Evolutionary conservation across 2,329 filamentous ascomycete species (phyloP).

Genomic region (Fusarium oligoseptatum): DNA sequence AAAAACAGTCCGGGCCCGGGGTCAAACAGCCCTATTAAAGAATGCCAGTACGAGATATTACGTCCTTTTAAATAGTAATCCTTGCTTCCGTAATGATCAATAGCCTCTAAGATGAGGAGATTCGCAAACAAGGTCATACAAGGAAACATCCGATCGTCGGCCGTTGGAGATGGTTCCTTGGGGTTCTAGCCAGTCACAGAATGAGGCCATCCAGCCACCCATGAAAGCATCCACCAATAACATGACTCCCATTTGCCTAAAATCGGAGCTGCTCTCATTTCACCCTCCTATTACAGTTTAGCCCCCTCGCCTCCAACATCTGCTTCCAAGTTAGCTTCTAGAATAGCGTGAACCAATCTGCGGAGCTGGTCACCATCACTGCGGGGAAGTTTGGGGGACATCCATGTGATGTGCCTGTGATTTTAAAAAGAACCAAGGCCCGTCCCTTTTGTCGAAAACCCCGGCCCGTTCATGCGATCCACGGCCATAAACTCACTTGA

Average conservation of each 20-base stretch:
- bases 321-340: background rate
- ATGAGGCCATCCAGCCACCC: conserved; percentile 7
- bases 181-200: conserved; percentile 2
- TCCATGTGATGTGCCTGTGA: conserved; percentile 26
- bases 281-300: conserved; percentile 2
- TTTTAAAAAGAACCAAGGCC: background rate
- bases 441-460: background rate
- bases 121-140: background rate
- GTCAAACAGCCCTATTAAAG: background rate
- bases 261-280: conserved; percentile 28
- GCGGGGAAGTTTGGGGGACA: background rate
- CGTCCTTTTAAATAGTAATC: background rate
- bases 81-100: background rate
- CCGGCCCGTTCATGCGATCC: background rate
- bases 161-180: conserved; percentile 1
- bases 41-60: background rate
- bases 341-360: background rate
- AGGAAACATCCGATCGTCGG: conserved; percentile 3
- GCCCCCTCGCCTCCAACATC: background rate
- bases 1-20: background rate
- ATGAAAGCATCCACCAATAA: background rate
- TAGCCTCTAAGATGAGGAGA: background rate
- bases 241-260: background rate
- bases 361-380: background rate
- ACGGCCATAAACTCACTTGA: background rate